Base-by-base conservation (phyloP, 495 filamentous ascomycete species). In the Thozetella sp. region DNA sequence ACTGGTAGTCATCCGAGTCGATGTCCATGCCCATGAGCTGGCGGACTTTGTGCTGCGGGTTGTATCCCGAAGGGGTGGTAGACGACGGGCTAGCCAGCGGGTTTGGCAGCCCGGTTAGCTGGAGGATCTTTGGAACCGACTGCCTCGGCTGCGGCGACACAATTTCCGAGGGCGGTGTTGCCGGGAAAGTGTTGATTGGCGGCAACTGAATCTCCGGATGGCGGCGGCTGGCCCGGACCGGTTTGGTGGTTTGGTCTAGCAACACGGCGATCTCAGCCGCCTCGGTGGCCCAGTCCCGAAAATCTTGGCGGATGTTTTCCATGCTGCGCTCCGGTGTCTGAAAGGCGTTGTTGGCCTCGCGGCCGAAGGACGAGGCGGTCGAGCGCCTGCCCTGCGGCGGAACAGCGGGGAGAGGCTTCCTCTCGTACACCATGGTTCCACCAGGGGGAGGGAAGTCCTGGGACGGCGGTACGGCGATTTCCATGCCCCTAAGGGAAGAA, bases 341-440 rank as follows among this genome's bases (percentile, higher is more conserved):
- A 37, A 69, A 67, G 22, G 62, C 55, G 15, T 37, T 25, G 58
- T 52, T 63, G 22, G 67, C 43, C 24, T 72, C 71, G 46, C 65
- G 63, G 59, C 62, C 70, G 27, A 66, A 63, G 13, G 51, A 55
- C 22, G 69, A 70, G 2, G 59, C 20, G 15, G 23, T 11, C 20
- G 67, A 65, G 1, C 54, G 23, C 22, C 62, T 53, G 20, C 56
- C 60, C 23, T n/a, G n/a, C n/a, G 43, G 43, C 12, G 71, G 69
- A 2, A 63, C 46, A 17, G 66, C 59, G 15, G 67, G 71, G 1
- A 69, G 57, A 3, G 67, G 60, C 20, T 59, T 68, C 53, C 60
- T 59, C 24, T 63, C 58, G 56, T 66, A 71, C 37, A 56, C 10
- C 43, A n/a, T 10, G 11, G n/a, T 48, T n/a, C 43, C n/a, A 4